Evolutionary conservation across 306 rosid genomes (phyloP), one percentile per base, ranked within the genome.

Genomic region (Castanea crenata): DNA sequence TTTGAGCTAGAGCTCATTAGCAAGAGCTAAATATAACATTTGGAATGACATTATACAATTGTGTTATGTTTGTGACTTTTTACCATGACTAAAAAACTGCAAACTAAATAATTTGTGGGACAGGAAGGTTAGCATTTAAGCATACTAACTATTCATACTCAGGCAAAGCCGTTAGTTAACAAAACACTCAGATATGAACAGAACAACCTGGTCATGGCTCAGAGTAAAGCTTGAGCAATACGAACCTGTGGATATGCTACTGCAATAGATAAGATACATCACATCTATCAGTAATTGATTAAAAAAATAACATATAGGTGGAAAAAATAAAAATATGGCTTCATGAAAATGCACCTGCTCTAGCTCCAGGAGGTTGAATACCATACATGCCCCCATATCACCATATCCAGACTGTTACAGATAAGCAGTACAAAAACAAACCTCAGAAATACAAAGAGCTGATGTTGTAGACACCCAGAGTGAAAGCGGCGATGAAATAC

Each of bases 161-260:
- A 35, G 11, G 41, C 29, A 35, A 68, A 34, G 25, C 9, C 35
- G 35, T 68, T 68, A 68, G 16, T 35, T 68, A 68, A 51, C 74
- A 25, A 35, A 83, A 32, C 64, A 79, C 23, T 55, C 51, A 73
- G 76, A 58, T 49, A 71, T 29, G 55, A 79, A 56, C 38, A 76
- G 13, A 71, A 84, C 83, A 82, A 63, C 74, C 74, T 69, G 75
- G 77, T 34, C 49, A 68, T 34, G 52, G 27, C 16, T 38, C 6
- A 68, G 27, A 68, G 51, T 31, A 35, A 32, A 68, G 72, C 77
- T 67, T 74, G 88, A 86, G 84, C 77, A 82, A 82, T 63, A 87
- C 97, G 74, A 76, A 95, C 99, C 98, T 90, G 99, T 13, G 96
- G 89, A 78, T 88, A 89, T 74, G 88, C 93, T 74, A 41, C 98